phyloP scores from a whole-genome alignment of 495 filamentous ascomycete species.

The Hypoxylon lenormandii region DNA sequence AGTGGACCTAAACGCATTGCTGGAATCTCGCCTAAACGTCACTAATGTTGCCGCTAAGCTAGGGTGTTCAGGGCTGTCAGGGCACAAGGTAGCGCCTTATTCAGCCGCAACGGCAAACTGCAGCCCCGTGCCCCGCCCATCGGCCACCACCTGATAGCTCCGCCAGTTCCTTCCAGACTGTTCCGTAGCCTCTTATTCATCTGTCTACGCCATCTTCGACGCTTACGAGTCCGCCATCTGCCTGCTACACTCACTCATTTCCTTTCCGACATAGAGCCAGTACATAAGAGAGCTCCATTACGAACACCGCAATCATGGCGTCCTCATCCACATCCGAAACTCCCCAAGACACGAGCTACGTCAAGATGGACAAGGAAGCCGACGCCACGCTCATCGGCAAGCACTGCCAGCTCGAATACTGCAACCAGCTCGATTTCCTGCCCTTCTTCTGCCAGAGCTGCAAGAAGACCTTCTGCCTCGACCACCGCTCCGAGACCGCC shows the following conservation, averaged over 20 bases:
- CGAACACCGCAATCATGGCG: constrained; percentile 46
- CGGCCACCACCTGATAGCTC: constrained; percentile 1
- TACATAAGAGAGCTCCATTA: constrained; percentile 26
- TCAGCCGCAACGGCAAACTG: constrained; percentile 29
- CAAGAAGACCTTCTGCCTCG: constrained; percentile 84
- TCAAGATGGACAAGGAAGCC: constrained; percentile 68
- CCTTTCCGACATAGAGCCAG: background rate
- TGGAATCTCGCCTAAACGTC: background rate
- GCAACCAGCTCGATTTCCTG: constrained; percentile 94
- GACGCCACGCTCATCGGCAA: constrained; percentile 87
- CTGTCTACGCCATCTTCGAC: constrained; percentile 38
- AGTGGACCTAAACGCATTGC: constrained; percentile 1
- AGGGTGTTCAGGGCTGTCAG: too few relatives aligned
- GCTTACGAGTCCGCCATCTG: constrained; percentile 47
- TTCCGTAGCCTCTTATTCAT: constrained; percentile 48
- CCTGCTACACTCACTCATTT: constrained; percentile 17
- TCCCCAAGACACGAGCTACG: constrained; percentile 60
- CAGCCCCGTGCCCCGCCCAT: constrained; percentile 21
- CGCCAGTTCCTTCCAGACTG: constrained; percentile 48
- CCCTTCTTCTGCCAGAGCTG: constrained; percentile 95
- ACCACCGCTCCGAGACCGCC: constrained; percentile 87
- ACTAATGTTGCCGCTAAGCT: constrained; percentile 13
- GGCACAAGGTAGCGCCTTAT: constrained; percentile 10
- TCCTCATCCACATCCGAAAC: constrained; percentile 39
- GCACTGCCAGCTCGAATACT: constrained; percentile 91